Evolutionary conservation across 331 rosid genomes (phyloP), one percentile per base, ranked within the genome.

Genomic region (Acacia pycnantha): DNA sequence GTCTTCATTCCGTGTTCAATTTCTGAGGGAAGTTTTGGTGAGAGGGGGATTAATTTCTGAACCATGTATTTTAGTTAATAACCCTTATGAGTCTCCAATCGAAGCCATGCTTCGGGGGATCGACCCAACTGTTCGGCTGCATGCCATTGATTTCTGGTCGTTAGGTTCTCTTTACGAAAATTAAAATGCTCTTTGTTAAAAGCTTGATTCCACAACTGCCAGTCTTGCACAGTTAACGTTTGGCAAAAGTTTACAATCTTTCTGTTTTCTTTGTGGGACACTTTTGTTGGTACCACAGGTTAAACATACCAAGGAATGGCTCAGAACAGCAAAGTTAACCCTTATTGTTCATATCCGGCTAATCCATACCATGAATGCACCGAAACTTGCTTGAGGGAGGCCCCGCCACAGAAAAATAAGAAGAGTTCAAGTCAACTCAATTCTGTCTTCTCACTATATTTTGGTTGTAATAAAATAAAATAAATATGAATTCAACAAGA

Each of bases 291-390:
- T 69, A 69, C 29, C 62, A 71, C 76, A 79, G 83, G 84, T 74
- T 78, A 82, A 59, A 65, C 69, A 1, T 29, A 67, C 35, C 58
- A 48, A 53, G 64, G 72, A 76, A 93, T 93, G 97, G 85, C 96
- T 59, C 82, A 81, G 22, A 77, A 82, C 70, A 83, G 86, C 77
- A 86, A 71, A 80, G 88, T 85, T 68, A 85, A 74, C 29, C 85
- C 89, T 6, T 87, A 87, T 74, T 94, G 98, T 77, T 58, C 66
- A 5, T 51, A 93, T 84, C 83, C 44, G 37, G 82, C 91, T 1
- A 95, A 95, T 86, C 98, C 98, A 18, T 95, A 83, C 85, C 98
- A 95, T 79, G 91, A 88, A 81, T 95, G 98, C 79, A 82, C 94
- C 10, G 88, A 93, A 27, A 68, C 81, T 56, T 95, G 98, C 90